A percentile compares a stretch with the other conserved stretches of the same genome.
These are phyloP conservation scores for Leccinellum luteum DNA, from an alignment of 768 basidiomycete species.

Conservation along the genomic window DNA sequence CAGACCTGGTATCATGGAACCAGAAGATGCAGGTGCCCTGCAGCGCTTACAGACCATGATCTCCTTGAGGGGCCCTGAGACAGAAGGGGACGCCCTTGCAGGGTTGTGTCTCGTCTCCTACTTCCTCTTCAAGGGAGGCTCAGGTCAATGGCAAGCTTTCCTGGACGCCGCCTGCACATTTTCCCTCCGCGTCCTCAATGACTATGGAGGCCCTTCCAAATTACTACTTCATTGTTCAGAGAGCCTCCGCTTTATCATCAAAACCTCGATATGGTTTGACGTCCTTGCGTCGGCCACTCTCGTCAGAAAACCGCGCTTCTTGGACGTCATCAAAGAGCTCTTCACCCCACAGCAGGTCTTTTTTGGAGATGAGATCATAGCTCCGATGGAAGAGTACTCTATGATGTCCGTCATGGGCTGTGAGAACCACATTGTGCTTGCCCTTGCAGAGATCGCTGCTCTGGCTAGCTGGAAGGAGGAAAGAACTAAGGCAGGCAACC, in stretches of 20 bases:
- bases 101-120: conserved; percentile 74
- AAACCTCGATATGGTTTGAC: conserved; percentile 86
- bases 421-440: conserved; percentile 75
- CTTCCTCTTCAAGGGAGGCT: conserved; percentile 75
- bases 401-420: conserved; percentile 88
- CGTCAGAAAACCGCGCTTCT: conserved; percentile 54
- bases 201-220: conserved; percentile 40
- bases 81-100: conserved; percentile 73
- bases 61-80: conserved; percentile 25
- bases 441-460: conserved; percentile 68
- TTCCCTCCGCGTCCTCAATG: conserved; percentile 47
- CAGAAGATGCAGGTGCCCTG: conserved; percentile 25
- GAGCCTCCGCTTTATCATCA: conserved; percentile 70
- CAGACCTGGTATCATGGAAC: conserved; percentile 13
- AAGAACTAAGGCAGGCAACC: conserved; percentile 37
- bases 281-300: conserved; percentile 77
- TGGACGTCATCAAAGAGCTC: conserved; percentile 52
- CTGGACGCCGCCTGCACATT: conserved; percentile 59
- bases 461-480: conserved; percentile 65
- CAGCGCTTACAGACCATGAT: conserved; percentile 23
- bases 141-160: conserved; percentile 67
- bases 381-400: conserved; percentile 44
- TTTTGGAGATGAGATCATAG: conserved; percentile 37
- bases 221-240: conserved; percentile 45
- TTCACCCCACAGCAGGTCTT: conserved; percentile 36